Evolutionary conservation across 179 eudicot genomes (phyloP).

Genomic region (Silene vulgaris): DNA sequence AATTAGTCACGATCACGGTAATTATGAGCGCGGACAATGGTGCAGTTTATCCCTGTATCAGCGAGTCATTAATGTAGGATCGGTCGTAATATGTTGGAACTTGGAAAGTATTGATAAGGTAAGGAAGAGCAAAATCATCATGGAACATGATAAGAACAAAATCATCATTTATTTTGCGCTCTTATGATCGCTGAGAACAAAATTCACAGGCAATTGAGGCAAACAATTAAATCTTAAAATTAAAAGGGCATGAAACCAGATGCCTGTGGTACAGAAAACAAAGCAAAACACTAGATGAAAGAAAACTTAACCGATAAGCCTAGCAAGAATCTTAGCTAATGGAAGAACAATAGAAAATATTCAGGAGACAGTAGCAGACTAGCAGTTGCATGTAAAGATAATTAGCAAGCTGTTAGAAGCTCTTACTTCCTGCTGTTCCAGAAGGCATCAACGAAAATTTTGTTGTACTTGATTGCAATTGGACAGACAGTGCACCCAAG

Average conservation of each 20-base stretch:
- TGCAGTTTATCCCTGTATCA: no score
- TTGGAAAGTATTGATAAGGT: not conserved
- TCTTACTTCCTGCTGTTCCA: slow-evolving; percentile 92
- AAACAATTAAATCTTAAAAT: not conserved
- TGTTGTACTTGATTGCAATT: slow-evolving; percentile 90
- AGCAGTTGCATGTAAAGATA: not conserved
- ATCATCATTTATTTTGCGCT: not conserved
- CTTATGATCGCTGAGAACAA: not conserved
- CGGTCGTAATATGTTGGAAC: no score
- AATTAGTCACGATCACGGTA: no score
- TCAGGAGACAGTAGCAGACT: not conserved
- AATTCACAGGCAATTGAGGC: not conserved
- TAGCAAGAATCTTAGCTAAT: not conserved
- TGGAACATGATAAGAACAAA: not conserved
- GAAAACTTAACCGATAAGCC: slow-evolving; percentile 3
- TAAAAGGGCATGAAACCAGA: not conserved
- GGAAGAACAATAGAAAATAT: not conserved
- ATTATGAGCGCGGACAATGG: no score
- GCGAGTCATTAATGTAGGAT: no score
- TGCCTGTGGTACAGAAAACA: no score
- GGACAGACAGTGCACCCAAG: slow-evolving; percentile 90
- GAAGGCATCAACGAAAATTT: slow-evolving; percentile 87
- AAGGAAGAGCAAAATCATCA: not conserved
- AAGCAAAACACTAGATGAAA: no score
- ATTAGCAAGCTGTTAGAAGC: slow-evolving; percentile 11